Conservation (phyloP, 2,329 filamentous ascomycete genomes). For the Beauveria brongniartii region DNA sequence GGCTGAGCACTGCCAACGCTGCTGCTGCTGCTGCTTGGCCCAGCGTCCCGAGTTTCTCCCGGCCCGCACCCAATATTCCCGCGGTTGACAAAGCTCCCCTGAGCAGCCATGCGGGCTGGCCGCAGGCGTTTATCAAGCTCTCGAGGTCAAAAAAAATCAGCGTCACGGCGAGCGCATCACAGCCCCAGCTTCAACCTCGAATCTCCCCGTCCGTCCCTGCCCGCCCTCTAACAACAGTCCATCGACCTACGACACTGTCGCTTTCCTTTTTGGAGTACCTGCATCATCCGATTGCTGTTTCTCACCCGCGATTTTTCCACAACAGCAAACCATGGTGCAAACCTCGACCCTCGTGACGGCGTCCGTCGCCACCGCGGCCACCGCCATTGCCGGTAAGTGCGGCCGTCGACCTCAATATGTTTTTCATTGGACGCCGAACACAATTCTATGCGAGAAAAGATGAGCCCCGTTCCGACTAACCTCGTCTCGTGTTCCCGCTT, state of each 20-base stretch:
- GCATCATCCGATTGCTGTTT: not conserved
- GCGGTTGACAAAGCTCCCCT: slow-evolving; percentile 8
- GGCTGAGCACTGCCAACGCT: not conserved
- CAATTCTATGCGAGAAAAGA: not conserved
- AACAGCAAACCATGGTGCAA: slow-evolving; percentile 38
- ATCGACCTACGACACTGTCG: not conserved
- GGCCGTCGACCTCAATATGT: slow-evolving; percentile 6
- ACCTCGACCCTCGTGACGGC: slow-evolving; percentile 50
- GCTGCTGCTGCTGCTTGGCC: not conserved
- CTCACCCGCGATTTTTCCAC: not conserved
- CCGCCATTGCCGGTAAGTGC: slow-evolving; percentile 49
- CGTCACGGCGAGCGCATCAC: slow-evolving; percentile 10
- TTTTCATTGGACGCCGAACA: not conserved
- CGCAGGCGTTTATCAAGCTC: not conserved
- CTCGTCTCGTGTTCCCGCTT: not conserved
- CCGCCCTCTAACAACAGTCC: not conserved
- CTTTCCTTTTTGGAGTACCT: not conserved
- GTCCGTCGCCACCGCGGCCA: slow-evolving; percentile 52
- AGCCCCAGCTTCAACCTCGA: slow-evolving; percentile 3
- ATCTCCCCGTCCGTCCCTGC: not conserved
- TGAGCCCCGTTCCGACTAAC: not conserved
- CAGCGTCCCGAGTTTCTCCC: slow-evolving; percentile 17
- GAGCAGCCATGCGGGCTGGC: not conserved
- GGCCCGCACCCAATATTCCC: not conserved
- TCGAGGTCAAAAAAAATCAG: slow-evolving; percentile 8